These are phyloP conservation scores for Agrostemma githago DNA, from an alignment of 148 eudicot genomes.

Conservation along the genomic window DNA sequence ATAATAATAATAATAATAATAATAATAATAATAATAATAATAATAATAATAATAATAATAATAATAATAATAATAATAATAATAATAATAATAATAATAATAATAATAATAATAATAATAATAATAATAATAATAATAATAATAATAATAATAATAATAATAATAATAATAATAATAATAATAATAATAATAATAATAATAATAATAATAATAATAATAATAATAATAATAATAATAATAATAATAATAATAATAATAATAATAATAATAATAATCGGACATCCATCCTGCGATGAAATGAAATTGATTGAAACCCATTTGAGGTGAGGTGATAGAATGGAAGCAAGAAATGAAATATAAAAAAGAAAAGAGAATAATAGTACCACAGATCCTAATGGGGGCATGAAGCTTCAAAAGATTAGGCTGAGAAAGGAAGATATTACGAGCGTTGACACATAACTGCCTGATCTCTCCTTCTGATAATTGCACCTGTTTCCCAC, in stretches of 20 bases:
- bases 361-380: conserved; percentile 30
- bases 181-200: not conserved
- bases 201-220: not conserved
- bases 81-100: not conserved
- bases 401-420: conserved; percentile 85
- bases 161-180: too few species aligned
- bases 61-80: not conserved
- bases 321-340: not conserved
- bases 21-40: not conserved
- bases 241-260: not conserved
- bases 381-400: conserved; percentile 88
- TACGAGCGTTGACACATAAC: conserved; percentile 75
- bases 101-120: not conserved
- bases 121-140: not conserved
- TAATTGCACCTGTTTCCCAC: conserved; percentile 80
- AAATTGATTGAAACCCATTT: not conserved
- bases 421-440: conserved; percentile 76
- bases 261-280: too few species aligned
- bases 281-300: too few species aligned
- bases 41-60: too few species aligned
- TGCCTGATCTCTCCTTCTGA: conserved; percentile 84
- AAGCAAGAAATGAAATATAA: not conserved
- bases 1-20: not conserved
- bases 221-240: not conserved
- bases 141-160: not conserved